A percentile compares a stretch with the other conserved stretches of the same genome.
Evolutionary conservation across 441 rosid species (phyloP).

Genomic region (Macaranga tanarius): DNA sequence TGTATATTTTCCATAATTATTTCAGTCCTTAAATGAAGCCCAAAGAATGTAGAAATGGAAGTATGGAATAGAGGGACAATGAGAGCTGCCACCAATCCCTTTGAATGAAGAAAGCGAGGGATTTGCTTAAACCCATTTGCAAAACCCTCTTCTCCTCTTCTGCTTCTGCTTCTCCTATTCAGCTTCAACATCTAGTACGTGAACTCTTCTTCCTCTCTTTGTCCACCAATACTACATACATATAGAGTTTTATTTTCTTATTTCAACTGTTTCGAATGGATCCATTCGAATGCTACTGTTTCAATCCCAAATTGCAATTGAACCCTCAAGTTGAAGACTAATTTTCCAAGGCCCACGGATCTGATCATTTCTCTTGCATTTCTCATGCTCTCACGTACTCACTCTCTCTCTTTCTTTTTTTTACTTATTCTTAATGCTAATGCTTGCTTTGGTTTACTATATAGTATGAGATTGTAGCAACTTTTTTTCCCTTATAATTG

Average conservation of each 20-base stretch:
- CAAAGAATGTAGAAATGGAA: too few relatives aligned
- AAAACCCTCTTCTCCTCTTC: constrained; percentile 16
- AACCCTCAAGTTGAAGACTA: constrained; percentile 77
- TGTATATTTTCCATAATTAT: too few relatives aligned
- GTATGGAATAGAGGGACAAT: too few relatives aligned
- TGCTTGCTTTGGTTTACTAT: background rate
- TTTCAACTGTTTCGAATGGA: constrained; percentile 42
- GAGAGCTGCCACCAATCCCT: background rate
- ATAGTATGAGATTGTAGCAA: background rate
- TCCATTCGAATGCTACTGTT: constrained; percentile 68
- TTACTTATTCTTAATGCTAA: background rate
- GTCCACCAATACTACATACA: background rate
- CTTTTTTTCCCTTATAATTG: background rate
- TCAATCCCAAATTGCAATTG: constrained; percentile 73
- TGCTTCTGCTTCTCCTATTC: constrained; percentile 16
- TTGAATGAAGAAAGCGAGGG: constrained; percentile 71
- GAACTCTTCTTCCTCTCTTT: background rate
- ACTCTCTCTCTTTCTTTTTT: background rate
- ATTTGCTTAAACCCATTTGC: constrained; percentile 37
- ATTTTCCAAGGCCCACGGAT: constrained; percentile 79
- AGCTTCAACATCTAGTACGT: background rate
- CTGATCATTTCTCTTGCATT: constrained; percentile 68
- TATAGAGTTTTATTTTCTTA: background rate
- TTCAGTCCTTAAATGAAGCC: too few relatives aligned
- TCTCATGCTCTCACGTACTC: constrained; percentile 76